Base-by-base conservation (phyloP, 768 basidiomycete species). In the Pisolithus orientalis region DNA sequence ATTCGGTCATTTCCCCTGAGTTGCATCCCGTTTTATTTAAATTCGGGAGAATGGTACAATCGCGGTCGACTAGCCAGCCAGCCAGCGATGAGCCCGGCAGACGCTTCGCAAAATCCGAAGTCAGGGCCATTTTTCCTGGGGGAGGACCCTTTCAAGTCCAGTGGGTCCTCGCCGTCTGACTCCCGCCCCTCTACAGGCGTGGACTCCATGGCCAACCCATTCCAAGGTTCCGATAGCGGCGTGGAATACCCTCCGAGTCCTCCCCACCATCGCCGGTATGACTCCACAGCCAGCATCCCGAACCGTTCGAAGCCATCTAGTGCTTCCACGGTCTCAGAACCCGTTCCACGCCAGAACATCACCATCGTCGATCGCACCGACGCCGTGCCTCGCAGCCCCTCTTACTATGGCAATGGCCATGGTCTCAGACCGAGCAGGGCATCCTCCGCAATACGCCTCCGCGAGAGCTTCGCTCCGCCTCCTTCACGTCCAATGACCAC, bases 391-490 rank as follows among this genome's bases (percentile, higher is more conserved):
- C 71, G 76, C 38, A 59, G 62, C 3, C 62, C 71, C 9, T 72
- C 72, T 1, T 72, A 67, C 49, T 69, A 74, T 21, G 59, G 62
- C 39, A 69, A 10, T 24, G 58, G 62, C 38, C 69, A 32, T 24
- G 6, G 71, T 40, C 39, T 50, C 50, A 37, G 44, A 11, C 50
- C 62, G 5, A 64, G 59, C 29, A 69, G 72, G 3, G 54, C 53
- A 37, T 70, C 71, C 0, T 72, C 75, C 4, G 72, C 73, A 6
- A 51, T 70, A 25, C 71, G 75, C 21, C 52, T 72, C n/a, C 70
- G 84, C 47, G 83, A 84, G 57, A 62, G 77, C 3, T 82, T 85
- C 53, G 73, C 80, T 0, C 77, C 79, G 0, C 84, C 84, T 11
- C 78, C 78, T 1, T 65, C 77, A 25, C 79, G 84, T 9, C 81